Conservation (phyloP, 192 early-diverging fungal genomes). For the Globomyces pollinis-pini region DNA sequence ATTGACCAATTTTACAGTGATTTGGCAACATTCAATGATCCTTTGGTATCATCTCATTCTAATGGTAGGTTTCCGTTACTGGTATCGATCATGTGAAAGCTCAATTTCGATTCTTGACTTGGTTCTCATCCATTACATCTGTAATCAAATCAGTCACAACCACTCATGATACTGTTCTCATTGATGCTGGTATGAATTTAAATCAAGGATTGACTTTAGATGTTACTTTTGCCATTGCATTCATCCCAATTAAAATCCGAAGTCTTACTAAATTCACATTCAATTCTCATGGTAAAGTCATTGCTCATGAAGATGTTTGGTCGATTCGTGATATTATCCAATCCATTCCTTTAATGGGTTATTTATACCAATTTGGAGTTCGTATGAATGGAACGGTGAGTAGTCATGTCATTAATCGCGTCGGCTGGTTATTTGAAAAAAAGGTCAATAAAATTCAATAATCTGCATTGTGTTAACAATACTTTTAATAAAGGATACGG, state of each 20-base stretch:
- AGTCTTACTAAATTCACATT: neutral
- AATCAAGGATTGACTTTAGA: neutral
- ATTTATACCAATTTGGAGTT: too few species aligned
- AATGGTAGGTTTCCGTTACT: too few species aligned
- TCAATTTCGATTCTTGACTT: neutral
- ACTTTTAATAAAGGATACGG: too few species aligned
- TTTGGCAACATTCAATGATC: neutral
- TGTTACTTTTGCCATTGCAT: neutral
- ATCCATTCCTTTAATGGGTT: neutral
- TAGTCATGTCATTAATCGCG: too few species aligned
- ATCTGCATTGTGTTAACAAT: too few species aligned
- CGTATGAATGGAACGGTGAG: too few species aligned
- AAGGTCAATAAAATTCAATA: too few species aligned
- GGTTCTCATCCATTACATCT: neutral
- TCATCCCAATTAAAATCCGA: neutral
- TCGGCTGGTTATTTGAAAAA: too few species aligned
- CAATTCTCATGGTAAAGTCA: neutral
- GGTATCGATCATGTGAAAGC: neutral
- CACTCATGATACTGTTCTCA: neutral
- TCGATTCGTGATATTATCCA: neutral
- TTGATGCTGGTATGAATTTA: neutral
- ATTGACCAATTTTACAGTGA: neutral
- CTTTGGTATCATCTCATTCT: neutral
- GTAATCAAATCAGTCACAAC: neutral
- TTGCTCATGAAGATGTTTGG: slow-evolving; percentile 4